These are phyloP conservation scores for Ogataea ganodermae DNA, from an alignment of 805 yeast species.

Conservation along the genomic window DNA sequence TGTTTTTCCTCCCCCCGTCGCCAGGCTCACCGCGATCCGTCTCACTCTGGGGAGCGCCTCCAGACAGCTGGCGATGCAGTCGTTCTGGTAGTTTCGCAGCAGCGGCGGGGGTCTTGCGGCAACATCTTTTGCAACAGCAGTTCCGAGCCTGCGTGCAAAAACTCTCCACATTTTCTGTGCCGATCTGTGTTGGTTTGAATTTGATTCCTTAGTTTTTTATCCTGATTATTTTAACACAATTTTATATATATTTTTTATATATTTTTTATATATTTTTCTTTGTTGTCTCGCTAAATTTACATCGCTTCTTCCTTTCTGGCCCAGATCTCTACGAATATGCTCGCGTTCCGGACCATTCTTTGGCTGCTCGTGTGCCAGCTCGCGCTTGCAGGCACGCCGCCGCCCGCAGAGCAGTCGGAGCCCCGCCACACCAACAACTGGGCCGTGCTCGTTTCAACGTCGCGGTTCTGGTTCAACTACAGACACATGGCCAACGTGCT, in stretches of 20 bases:
- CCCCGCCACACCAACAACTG: slow-evolving; percentile 62
- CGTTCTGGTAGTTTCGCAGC: slow-evolving; percentile 57
- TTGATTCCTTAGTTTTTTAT: too few relatives aligned
- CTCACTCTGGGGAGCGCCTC: slow-evolving; percentile 42
- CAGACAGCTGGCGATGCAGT: slow-evolving; percentile 62
- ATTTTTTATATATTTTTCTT: not conserved
- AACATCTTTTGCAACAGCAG: not conserved
- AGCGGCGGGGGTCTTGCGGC: not conserved
- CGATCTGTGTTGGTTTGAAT: too few relatives aligned
- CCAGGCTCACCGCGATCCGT: slow-evolving; percentile 78
- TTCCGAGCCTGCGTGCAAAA: not conserved
- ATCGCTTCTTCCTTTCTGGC: not conserved
- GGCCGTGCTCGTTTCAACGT: slow-evolving; percentile 94
- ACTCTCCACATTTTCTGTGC: not conserved
- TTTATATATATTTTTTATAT: too few relatives aligned
- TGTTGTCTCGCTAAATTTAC: not conserved
- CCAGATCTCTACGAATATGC: not conserved
- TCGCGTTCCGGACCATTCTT: not conserved
- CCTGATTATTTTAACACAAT: too few relatives aligned
- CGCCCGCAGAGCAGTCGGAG: not conserved
- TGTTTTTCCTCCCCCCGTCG: slow-evolving; percentile 96
- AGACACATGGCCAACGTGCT: slow-evolving; percentile 96
- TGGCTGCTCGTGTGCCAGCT: not conserved
- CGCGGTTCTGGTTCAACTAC: slow-evolving; percentile 97
- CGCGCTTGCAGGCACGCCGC: not conserved